These are phyloP conservation scores for Lactarius quietus DNA, from an alignment of 768 basidiomycete species.

Conservation along the genomic window DNA sequence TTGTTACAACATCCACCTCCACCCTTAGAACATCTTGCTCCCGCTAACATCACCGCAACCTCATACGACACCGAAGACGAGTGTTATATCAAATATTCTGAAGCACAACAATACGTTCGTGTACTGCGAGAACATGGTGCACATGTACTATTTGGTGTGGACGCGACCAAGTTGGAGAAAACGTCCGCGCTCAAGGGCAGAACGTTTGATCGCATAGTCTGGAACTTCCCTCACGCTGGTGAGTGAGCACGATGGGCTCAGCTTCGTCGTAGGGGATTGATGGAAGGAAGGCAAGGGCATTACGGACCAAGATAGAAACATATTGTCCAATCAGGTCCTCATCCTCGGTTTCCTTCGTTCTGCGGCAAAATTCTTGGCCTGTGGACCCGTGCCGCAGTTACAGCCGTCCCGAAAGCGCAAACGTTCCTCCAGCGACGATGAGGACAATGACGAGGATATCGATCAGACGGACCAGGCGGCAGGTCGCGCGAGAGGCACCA, in stretches of 20 bases:
- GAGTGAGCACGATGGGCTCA: conserved; percentile 28
- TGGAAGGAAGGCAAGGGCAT: conserved; percentile 71
- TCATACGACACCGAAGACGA: conserved; percentile 76
- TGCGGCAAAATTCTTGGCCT: conserved; percentile 54
- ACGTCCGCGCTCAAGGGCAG: conserved; percentile 51
- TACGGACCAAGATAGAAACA: conserved; percentile 90
- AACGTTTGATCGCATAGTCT: conserved; percentile 76
- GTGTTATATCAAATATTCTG: conserved; percentile 82
- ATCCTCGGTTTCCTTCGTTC: conserved; percentile 80
- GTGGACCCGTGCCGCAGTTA: conserved; percentile 51
- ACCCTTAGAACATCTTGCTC: conserved; percentile 49
- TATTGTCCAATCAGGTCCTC: conserved; percentile 82
- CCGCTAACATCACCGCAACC: conserved; percentile 76
- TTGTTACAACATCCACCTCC: conserved; percentile 50
- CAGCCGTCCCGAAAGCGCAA: conserved; percentile 44
- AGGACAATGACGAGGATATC: conserved; percentile 38
- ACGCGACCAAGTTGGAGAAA: conserved; percentile 76
- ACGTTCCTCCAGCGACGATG: conserved; percentile 39
- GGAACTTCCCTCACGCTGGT: conserved; percentile 98
- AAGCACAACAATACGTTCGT: conserved; percentile 56
- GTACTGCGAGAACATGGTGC: conserved; percentile 56
- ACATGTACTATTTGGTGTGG: conserved; percentile 73
- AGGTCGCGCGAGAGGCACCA: conserved; percentile 53
- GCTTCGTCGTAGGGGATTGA: neutral
- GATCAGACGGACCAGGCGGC: conserved; percentile 30